phyloP scores from a whole-genome alignment of 257 asterid species.

The Gynochthodes officinalis region DNA sequence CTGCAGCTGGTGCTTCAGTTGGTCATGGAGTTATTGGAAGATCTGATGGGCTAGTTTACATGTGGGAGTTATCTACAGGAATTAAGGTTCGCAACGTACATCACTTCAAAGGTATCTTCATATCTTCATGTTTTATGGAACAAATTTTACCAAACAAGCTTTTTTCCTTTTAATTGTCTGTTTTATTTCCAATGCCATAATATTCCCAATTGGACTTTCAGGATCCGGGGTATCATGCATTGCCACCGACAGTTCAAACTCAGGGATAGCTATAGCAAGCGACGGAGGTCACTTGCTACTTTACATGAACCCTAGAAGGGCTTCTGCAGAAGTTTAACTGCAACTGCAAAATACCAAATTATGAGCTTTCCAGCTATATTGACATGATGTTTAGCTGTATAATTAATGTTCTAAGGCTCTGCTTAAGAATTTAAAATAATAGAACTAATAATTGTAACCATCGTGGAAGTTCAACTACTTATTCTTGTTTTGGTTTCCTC shows the following conservation, averaged over 20 bases:
- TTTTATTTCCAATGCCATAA: neutral
- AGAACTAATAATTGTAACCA: neutral
- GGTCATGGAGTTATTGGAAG: conserved; percentile 86
- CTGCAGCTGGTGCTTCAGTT: conserved; percentile 50
- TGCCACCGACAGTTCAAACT: conserved; percentile 45
- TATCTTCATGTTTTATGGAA: conserved; percentile 1
- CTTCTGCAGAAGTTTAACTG: conserved; percentile 1
- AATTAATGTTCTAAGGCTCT: neutral
- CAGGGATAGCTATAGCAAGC: conserved; percentile 68
- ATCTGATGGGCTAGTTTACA: conserved; percentile 65
- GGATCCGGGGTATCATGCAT: conserved; percentile 60
- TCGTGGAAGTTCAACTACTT: conserved; percentile 4
- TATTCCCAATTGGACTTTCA: conserved; percentile 23
- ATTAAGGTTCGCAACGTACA: conserved; percentile 54
- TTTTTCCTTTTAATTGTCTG: neutral
- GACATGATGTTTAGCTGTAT: neutral
- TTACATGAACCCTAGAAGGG: conserved; percentile 43
- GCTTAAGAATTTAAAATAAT: conserved; percentile 2
- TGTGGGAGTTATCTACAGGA: conserved; percentile 88
- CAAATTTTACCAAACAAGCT: too few relatives aligned
- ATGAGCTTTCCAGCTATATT: neutral
- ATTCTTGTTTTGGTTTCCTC: neutral
- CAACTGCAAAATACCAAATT: neutral
- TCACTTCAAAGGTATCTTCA: conserved; percentile 60
- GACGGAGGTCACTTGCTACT: conserved; percentile 58